Percentiles rank a stretch among this genome's conserved stretches.
Conservation (phyloP, 164 flowering plant species). For the Stephania japonica region DNA sequence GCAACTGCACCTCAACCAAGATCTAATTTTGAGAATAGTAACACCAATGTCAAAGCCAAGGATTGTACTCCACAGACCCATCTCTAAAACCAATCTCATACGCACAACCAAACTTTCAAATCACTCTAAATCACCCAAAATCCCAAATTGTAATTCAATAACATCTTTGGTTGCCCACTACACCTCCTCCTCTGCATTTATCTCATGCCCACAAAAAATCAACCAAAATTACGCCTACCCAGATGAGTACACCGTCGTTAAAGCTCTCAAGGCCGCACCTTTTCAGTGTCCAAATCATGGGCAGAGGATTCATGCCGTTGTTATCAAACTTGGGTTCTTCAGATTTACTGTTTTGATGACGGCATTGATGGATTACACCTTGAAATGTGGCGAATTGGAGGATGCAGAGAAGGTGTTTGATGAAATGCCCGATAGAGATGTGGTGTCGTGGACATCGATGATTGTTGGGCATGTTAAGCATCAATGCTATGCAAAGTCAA, state of each 20-base stretch:
- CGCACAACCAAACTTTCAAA: not conserved
- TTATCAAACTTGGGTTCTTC: conserved; percentile 17
- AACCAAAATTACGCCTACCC: not conserved
- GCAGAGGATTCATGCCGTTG: conserved; percentile 12
- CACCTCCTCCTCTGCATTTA: conserved; percentile 2
- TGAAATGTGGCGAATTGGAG: conserved; percentile 15
- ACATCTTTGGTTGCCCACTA: not conserved
- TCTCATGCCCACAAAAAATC: not conserved
- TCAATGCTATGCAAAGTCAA: conserved; percentile 6
- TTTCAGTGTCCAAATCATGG: conserved; percentile 7
- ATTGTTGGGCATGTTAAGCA: conserved; percentile 17
- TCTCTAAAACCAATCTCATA: not conserved
- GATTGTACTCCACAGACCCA: not conserved
- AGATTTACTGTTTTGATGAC: conserved; percentile 19
- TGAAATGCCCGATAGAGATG: conserved; percentile 18
- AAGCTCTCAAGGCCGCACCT: conserved; percentile 14
- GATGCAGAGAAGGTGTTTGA: conserved; percentile 18
- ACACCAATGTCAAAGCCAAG: not conserved
- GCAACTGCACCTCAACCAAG: no score
- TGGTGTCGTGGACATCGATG: conserved; percentile 23
- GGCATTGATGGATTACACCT: conserved; percentile 15
- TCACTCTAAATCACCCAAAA: not conserved
- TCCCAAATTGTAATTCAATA: not conserved
- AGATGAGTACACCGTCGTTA: conserved; percentile 14
- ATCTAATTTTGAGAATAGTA: not conserved